Base-by-base conservation (phyloP, 2,329 filamentous ascomycete genomes). In the Phaeomoniella chlamydospora region DNA sequence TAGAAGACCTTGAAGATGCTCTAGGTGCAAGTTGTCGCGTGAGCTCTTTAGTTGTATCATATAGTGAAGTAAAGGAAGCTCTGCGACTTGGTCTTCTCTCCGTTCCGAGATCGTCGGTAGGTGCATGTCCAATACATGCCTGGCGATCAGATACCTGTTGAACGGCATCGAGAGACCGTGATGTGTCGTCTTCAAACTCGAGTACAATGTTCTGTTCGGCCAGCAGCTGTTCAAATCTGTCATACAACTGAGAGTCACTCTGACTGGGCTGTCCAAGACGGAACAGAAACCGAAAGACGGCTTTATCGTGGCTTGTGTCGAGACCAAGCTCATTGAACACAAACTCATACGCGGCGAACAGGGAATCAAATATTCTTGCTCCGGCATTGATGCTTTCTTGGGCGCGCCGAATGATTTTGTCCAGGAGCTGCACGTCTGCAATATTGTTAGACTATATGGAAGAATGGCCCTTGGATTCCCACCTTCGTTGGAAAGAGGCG, bases 321-420 rank as follows among this genome's bases (percentile, higher is more conserved):
- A 84, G 63, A 37, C 75, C 79, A 61, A 81, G 65, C 44, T 74
- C 65, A 4, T 72, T 72, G n/a, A 93, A 70, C 30, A 87, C 68
- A 38, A 73, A 67, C 50, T 90, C 80, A 52, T 92, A 92, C 18
- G 84, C 83, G 36, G 70, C 68, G 57, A 92, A 92, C 13, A 94
- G 69, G 6, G 84, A 83, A 50, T 77, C 76, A 39, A 80, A 84
- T 3, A 82, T 77, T 15, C 80, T 65, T 37, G 72, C 69, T 46
- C 80, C 72, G 34, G 68, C 68, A 38, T 77, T 70, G 1, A 73
- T 65, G 18, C 81, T 67, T 29, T 71, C 62, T 58, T 87, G 74
- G 31, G 83, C 86, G 46, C 70, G 68, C 41, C 67, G 64, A 49
- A 92, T 77, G 49, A 94, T 82, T 39, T 80, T 69, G 56, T 85